These are phyloP conservation scores for Geopyxis carbonaria DNA, from an alignment of 495 filamentous ascomycete species.

Conservation along the genomic window DNA sequence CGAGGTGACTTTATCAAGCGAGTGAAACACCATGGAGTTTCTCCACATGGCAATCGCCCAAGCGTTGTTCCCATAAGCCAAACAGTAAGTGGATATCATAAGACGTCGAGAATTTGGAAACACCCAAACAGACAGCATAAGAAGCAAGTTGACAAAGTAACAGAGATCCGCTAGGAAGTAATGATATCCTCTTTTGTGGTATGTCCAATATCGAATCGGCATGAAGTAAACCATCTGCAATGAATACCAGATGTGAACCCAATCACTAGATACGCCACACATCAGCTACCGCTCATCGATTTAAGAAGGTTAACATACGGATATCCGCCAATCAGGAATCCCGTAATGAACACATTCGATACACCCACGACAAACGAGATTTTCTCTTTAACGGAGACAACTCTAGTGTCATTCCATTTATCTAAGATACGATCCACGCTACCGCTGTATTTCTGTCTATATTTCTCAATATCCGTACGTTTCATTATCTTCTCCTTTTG, in stretches of 20 bases:
- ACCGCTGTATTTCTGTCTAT: conserved; percentile 65
- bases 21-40: conserved; percentile 95
- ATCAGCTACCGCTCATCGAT: conserved; percentile 13
- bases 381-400: conserved; percentile 82
- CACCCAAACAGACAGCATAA: conserved; percentile 69
- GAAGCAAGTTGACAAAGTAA: conserved; percentile 89
- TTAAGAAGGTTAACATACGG: conserved; percentile 31
- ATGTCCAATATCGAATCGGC: conserved; percentile 84
- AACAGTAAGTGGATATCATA: conserved; percentile 82
- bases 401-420: conserved; percentile 75
- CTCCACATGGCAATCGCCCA: conserved; percentile 97
- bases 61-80: conserved; percentile 91
- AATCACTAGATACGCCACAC: conserved; percentile 33
- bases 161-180: conserved; percentile 89
- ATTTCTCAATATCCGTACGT: conserved; percentile 74
- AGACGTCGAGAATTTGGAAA: conserved; percentile 82
- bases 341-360: conserved; percentile 90
- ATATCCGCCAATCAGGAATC: conserved; percentile 74
- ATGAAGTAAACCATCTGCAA: conserved; percentile 77
- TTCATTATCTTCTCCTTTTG: conserved; percentile 27
- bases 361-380: conserved; percentile 89
- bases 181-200: conserved; percentile 78
- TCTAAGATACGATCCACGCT: conserved; percentile 73
- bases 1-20: conserved; percentile 65
- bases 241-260: conserved; percentile 87